Conservation (phyloP, 108 stramenopile species). For the Cyclotella cryptica region DNA sequence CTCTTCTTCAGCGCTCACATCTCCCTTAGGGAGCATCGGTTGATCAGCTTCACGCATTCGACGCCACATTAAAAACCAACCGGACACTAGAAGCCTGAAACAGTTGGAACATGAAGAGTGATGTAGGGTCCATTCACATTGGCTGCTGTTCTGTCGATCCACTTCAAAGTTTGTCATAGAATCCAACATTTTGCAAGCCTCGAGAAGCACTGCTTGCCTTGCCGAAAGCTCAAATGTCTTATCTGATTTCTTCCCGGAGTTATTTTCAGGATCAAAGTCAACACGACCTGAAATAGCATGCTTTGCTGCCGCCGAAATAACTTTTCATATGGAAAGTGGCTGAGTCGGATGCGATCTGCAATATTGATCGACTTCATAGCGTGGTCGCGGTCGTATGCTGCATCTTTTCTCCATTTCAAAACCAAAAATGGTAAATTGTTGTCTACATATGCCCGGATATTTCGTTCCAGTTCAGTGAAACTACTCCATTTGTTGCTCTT, state of each 20-base stretch:
- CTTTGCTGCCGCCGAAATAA: constrained; percentile 5
- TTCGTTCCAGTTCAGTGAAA: constrained; percentile 21
- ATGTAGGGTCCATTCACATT: constrained; percentile 22
- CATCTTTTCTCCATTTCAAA: neutral
- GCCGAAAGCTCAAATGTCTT: neutral
- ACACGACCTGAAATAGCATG: constrained; percentile 7
- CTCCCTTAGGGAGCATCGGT: neutral
- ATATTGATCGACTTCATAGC: neutral
- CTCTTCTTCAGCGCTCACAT: constrained; percentile 1
- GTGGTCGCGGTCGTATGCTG: neutral
- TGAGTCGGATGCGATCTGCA: constrained; percentile 8
- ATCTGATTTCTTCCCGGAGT: neutral
- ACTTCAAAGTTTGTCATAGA: constrained; percentile 30
- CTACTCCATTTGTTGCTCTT: constrained; percentile 16
- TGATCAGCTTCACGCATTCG: constrained; percentile 2
- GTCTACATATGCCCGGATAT: constrained; percentile 19
- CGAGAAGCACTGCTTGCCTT: neutral
- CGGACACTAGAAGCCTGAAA: constrained; percentile 24
- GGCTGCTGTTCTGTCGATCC: too few species aligned
- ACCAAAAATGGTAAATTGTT: constrained; percentile 23
- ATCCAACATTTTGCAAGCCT: constrained; percentile 17
- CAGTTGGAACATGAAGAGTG: constrained; percentile 37
- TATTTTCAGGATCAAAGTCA: neutral
- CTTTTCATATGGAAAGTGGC: neutral
- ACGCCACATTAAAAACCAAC: constrained; percentile 37